Conservation (phyloP, 2,329 filamentous ascomycete genomes). For the Fusarium sp. region DNA sequence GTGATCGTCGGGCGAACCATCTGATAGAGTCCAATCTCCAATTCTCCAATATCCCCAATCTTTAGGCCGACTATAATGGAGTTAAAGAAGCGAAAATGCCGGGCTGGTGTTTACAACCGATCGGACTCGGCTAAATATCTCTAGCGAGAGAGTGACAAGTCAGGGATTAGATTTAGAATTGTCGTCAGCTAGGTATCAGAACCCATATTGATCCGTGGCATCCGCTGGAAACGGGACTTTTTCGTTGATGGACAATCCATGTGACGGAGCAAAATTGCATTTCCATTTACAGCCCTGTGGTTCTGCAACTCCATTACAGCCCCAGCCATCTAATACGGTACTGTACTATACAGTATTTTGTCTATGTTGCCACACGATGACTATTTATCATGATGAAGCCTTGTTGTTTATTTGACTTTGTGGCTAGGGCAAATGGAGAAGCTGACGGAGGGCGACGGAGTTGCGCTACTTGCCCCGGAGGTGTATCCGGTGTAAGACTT, state of each 20-base stretch:
- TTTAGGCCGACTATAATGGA: conserved; percentile 27
- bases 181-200: conserved; percentile 38
- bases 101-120: conserved; percentile 39
- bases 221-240: conserved; percentile 49
- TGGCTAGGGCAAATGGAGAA: conserved; percentile 32
- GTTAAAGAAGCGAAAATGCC: conserved; percentile 39
- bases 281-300: conserved; percentile 42
- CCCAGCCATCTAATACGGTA: background rate
- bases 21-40: conserved; percentile 17
- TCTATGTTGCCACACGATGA: conserved; percentile 36
- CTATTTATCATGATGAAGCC: conserved; percentile 15
- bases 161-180: conserved; percentile 17
- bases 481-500: conserved; percentile 18
- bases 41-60: conserved; percentile 28
- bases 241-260: conserved; percentile 45
- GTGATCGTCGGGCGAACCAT: conserved; percentile 8
- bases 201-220: conserved; percentile 43
- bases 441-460: conserved; percentile 20
- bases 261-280: conserved; percentile 46
- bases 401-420: conserved; percentile 33
- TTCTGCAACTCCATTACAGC: conserved; percentile 10
- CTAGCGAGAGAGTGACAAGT: conserved; percentile 26
- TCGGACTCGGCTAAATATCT: conserved; percentile 42
- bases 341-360: background rate
- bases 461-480: conserved; percentile 32